phyloP scores from a whole-genome alignment of 345 rosid species.

The Rubroshorea leprosula region DNA sequence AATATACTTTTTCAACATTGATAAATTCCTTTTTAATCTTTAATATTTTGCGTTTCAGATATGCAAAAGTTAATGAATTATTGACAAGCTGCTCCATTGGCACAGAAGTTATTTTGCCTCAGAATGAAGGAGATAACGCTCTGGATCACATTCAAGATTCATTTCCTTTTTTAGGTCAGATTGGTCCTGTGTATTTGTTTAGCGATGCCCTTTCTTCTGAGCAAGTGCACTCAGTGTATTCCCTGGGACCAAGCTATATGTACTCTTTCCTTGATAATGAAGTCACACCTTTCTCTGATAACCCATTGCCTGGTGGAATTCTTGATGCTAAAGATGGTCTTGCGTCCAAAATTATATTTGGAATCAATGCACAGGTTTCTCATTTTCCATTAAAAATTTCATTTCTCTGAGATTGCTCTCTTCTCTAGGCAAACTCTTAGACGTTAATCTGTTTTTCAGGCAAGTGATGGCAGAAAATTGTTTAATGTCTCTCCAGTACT shows the following conservation, averaged over 20 bases:
- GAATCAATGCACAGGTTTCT: constrained; percentile 88
- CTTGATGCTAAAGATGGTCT: constrained; percentile 92
- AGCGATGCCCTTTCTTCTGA: constrained; percentile 78
- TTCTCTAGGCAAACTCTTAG: constrained; percentile 13
- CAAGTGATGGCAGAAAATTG: constrained; percentile 78
- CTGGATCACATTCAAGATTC: constrained; percentile 43
- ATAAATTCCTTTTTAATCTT: constrained; percentile 14
- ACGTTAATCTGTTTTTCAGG: constrained; percentile 49
- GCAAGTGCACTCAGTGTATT: constrained; percentile 70
- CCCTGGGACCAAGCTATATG: constrained; percentile 95
- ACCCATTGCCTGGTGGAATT: constrained; percentile 63
- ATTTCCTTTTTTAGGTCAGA: constrained; percentile 75
- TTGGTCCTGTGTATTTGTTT: constrained; percentile 87
- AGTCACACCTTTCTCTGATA: constrained; percentile 46
- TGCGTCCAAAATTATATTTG: constrained; percentile 81
- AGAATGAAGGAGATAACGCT: constrained; percentile 48
- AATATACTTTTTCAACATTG: neutral
- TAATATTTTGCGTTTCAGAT: constrained; percentile 45
- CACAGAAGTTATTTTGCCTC: constrained; percentile 48
- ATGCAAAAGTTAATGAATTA: constrained; percentile 78
- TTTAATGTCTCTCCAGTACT: constrained; percentile 70
- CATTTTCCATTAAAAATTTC: constrained; percentile 5
- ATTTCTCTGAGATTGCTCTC: constrained; percentile 6
- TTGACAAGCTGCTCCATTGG: constrained; percentile 76
- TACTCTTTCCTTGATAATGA: constrained; percentile 86